Base-by-base conservation (phyloP, 2,329 filamentous ascomycete genomes). In the Sporothrix mexicana region DNA sequence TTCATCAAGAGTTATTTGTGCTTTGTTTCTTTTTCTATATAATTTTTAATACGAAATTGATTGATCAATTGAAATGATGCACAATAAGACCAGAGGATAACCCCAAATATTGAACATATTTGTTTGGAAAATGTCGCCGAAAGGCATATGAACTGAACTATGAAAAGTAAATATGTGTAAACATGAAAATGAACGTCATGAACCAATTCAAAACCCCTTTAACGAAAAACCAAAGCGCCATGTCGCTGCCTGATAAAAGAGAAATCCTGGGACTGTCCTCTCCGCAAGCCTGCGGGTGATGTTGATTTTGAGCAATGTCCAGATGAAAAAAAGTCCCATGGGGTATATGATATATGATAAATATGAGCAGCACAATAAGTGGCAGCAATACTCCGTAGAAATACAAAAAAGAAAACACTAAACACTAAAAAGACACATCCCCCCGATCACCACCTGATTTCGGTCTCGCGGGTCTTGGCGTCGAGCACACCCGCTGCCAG, bases 401-500 rank as follows among this genome's bases (percentile, higher is more conserved):
- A n/a, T 59, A 23, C 10, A 36, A 59, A 1, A 10, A 61, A 51
- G 49, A 15, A 2, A n/a, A 51, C 5, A 66, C 23, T 13, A 53
- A 10, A 17, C 20, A 30, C 30, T 30, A 30, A 5, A 51, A 53
- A 13, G 1, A 30, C 6, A 30, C 47, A 30, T 1, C n/a, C 51
- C 51, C 10, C 2, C 45, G n/a, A 8, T 43, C 45, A 88, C 88
- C 87, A 89, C 10, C 72, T 77, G 59, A 89, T 83, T 55, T 78
- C 80, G 15, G 84, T 86, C 55, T 80, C 78, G n/a, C 82, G 82
- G 5, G 83, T 85, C 74, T 86, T 85, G 45, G 82, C 75, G 76
- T 89, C 87, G 0, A 79, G 80, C 71, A 82, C 79, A 0, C 83
- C 86, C 0, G 83, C 82, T 4, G 81, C 82, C n/a, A 87, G 78